Percentiles rank a stretch among this genome's conserved stretches.
Conservation (phyloP, 768 basidiomycete species). For the Exsudoporus frostii region DNA sequence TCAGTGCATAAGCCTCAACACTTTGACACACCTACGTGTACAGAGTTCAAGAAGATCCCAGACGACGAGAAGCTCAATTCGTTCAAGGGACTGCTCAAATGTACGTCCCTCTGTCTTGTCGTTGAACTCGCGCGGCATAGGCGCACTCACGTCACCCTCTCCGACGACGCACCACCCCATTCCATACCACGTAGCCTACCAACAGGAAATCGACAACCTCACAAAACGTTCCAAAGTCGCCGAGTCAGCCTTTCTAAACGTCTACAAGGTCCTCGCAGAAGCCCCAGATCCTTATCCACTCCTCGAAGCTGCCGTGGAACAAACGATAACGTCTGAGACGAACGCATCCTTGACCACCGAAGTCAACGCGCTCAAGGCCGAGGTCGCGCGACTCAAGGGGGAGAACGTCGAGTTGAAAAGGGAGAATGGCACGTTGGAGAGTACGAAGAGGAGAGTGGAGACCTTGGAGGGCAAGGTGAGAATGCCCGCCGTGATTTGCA, state of each 20-base stretch:
- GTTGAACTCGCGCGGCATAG: background rate
- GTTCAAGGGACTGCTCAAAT: slow-evolving; percentile 89
- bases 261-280: slow-evolving; percentile 95
- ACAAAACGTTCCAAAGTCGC: slow-evolving; percentile 89
- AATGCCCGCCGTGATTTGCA: background rate
- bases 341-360: slow-evolving; percentile 48
- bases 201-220: slow-evolving; percentile 92
- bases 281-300: slow-evolving; percentile 97
- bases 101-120: slow-evolving; percentile 37
- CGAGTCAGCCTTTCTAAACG: slow-evolving; percentile 94
- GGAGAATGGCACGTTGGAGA: slow-evolving; percentile 63
- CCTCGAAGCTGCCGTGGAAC: slow-evolving; percentile 93
- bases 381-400: slow-evolving; percentile 67
- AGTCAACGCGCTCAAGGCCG: slow-evolving; percentile 69
- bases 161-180: background rate
- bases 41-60: slow-evolving; percentile 95
- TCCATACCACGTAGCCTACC: slow-evolving; percentile 64
- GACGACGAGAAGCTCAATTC: slow-evolving; percentile 84
- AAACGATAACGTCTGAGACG: slow-evolving; percentile 72
- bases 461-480: slow-evolving; percentile 80
- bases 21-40: background rate
- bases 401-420: slow-evolving; percentile 82
- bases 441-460: slow-evolving; percentile 72
- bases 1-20: background rate
- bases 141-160: no score